Evolutionary conservation across 2,329 filamentous ascomycete genomes (phyloP).

Genomic region (Bipolaris sorokiniana): DNA sequence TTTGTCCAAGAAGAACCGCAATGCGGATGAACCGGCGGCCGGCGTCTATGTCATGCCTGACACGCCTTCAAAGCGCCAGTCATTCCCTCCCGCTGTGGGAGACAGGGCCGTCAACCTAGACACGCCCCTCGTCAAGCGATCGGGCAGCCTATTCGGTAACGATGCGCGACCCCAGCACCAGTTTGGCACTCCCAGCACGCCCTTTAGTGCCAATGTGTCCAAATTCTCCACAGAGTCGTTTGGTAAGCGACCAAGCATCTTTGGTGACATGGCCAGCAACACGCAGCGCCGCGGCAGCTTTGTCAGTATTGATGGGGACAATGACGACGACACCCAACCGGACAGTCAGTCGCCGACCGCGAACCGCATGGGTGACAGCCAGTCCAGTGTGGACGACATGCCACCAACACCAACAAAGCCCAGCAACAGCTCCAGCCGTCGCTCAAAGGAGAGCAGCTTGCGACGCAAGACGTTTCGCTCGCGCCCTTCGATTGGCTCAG

Average conservation of each 20-base stretch:
- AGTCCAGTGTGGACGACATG: constrained; percentile 71
- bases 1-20: constrained; percentile 89
- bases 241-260: constrained; percentile 66
- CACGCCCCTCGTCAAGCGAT: constrained; percentile 50
- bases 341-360: constrained; percentile 62
- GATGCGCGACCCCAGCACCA: constrained; percentile 70
- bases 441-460: constrained; percentile 59
- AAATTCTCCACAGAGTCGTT: constrained; percentile 72
- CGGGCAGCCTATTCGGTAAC: constrained; percentile 65
- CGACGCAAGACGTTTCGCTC: constrained; percentile 57
- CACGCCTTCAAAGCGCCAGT: constrained; percentile 93
- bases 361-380: constrained; percentile 60
- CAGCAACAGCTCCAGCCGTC: constrained; percentile 52
- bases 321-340: constrained; percentile 66
- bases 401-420: constrained; percentile 95
- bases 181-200: constrained; percentile 80
- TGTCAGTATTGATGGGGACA: constrained; percentile 80
- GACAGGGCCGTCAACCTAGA: constrained; percentile 43
- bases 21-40: constrained; percentile 67
- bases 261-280: constrained; percentile 62
- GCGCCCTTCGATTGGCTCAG: constrained; percentile 53
- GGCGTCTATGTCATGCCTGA: constrained; percentile 78
- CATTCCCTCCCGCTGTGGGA: constrained; percentile 67
- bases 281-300: constrained; percentile 71
- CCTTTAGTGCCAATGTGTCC: constrained; percentile 70